Evolutionary conservation across 495 filamentous ascomycete species (phyloP), one percentile per base, ranked within the genome.

Genomic region (Aspergillus coremiiformis): DNA sequence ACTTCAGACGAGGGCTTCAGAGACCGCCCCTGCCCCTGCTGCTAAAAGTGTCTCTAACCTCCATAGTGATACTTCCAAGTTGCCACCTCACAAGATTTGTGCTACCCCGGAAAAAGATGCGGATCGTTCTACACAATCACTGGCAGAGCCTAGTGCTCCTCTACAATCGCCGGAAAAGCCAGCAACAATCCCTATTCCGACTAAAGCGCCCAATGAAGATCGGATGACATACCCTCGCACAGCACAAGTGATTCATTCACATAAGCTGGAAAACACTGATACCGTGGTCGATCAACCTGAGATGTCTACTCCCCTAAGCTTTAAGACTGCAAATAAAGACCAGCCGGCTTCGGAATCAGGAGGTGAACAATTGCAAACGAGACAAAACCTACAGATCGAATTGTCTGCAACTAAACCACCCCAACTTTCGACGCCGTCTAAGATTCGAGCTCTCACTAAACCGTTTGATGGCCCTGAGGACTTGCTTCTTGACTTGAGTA

Each of bases 401-500:
- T n/a, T n/a, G n/a, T n/a, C n/a, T n/a, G n/a, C n/a, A n/a, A n/a
- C n/a, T n/a, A n/a, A n/a, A n/a, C n/a, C n/a, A n/a, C n/a, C n/a
- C n/a, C n/a, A n/a, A n/a, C n/a, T n/a, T n/a, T n/a, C n/a, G n/a
- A n/a, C n/a, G n/a, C n/a, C n/a, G n/a, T n/a, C n/a, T n/a, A n/a
- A n/a, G n/a, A n/a, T n/a, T n/a, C n/a, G n/a, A n/a, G n/a, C n/a
- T n/a, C n/a, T n/a, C n/a, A n/a, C n/a, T n/a, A n/a, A n/a, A n/a
- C n/a, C n/a, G n/a, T n/a, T n/a, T 22, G 15, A 39, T 2, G 5
- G 4, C 0, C 14, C 43, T 10, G 19, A 30, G 22, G 51, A n/a
- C 0, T 2, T 52, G 17, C 55, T 63, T 9, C 30, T 63, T 23
- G 61, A 63, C 45, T 24, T 63, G 10, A 49, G 30, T 21, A 24